Evolutionary conservation across 345 rosid species (phyloP), one percentile per base, ranked within the genome.

Genomic region (Durio zibethinus): DNA sequence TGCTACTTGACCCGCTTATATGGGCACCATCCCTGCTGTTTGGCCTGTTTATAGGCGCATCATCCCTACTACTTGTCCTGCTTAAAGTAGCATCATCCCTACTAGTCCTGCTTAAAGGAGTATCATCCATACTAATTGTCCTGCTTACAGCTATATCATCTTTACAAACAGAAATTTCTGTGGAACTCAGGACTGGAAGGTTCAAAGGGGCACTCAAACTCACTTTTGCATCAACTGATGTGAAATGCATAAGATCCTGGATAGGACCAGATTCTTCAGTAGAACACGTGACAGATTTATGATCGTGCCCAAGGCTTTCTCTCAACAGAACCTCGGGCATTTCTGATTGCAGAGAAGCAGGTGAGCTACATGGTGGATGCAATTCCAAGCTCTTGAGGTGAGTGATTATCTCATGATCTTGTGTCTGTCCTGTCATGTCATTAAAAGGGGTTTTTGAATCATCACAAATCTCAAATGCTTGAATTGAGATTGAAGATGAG

Each of bases 401-500:
- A 54, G 79, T 72, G 56, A 80, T 80, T 72, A 73, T 70, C 79
- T 81, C 85, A 72, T 79, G 82, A 73, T 85, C 87, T 43, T 75
- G 73, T 14, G 80, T 79, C 73, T 86, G 85, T 63, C 89, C 91
- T 15, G 81, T 65, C 94, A 80, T 76, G 84, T 80, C 91, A 72
- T 83, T 75, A 82, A 84, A 86, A 59, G 92, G 91, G 53, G 93
- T 87, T 74, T 90, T 84, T 59, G 92, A 94, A 82, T 91, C 97
- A 81, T 92, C 97, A 80, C 90, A 88, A 74, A 87, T 86, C 82
- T 96, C 97, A 82, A 85, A 86, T 42, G 92, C 91, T 79, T 91
- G 97, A 83, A 89, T 81, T 77, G 97, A 93, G 79, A 93, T 68
- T 2, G 94, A 86, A 82, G 97, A 90, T 1, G 94, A 91, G 76